Base-by-base conservation (phyloP, 2,329 filamentous ascomycete species). In the Aspergillus ochraceus region DNA sequence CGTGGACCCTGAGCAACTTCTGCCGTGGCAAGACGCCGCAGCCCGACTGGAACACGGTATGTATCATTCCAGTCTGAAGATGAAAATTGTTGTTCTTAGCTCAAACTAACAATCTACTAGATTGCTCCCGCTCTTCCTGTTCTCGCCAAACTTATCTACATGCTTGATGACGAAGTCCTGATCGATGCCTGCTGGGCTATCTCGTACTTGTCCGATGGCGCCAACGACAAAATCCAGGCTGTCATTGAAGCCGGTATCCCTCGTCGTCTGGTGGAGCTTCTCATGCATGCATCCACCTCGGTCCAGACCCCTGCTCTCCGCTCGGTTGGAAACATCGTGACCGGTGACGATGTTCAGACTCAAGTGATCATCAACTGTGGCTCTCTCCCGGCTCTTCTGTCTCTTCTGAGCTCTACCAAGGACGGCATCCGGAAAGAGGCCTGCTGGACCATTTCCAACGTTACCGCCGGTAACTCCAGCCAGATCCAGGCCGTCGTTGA, bases 151-250 rank as follows among this genome's bases (percentile, higher is more conserved):
- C 88, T 99, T 39, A 94, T 99, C 62, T 99, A 99, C 81, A 98
- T 95, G 64, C 86, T 99, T 58, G 95, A 99, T 74, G 95, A 99
- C 69, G 95, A 99, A 77, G 95, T 99, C 60, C 83, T 99, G 62
- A 99, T 99, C 71, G 95, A 99, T 78, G 95, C 95, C 60, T 99
- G 95, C 88, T 99, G 95, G 95, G 95, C 95, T 63, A 98, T 99
- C 73, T 98, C 94, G 0, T 99, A 99, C 75, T 87, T 99, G 20
- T 98, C 95, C 3, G 95, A 99, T 77, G 95, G 95, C 49, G 91
- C 93, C 71, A 99, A 99, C 77, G 95, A 99, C 74, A 99, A 99
- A 84, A 99, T 99, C 66, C 95, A 99, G 80, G 94, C 95, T 51
- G 95, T 99, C 58, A 98, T 99, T 71, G 95, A 99, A 81, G 95